phyloP scores from a whole-genome alignment of 2,329 filamentous ascomycete genomes.

The Laburnicola sp. region DNA sequence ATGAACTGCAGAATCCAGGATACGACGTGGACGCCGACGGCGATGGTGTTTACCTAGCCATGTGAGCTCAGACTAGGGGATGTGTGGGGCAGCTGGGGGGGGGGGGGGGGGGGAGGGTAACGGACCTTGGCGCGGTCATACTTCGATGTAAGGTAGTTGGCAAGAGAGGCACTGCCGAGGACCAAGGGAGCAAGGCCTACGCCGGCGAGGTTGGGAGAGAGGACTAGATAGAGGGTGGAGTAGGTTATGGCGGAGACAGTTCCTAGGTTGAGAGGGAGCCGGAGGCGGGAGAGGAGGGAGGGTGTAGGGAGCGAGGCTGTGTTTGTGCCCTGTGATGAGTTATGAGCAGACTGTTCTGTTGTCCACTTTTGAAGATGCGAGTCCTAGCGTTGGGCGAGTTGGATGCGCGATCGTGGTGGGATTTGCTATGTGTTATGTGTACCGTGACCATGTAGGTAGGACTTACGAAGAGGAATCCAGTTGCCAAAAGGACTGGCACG shows the following conservation, averaged over 20 bases:
- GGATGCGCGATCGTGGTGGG: no score
- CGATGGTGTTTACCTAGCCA: constrained; percentile 62
- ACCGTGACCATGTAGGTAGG: no score
- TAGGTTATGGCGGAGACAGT: constrained; percentile 65
- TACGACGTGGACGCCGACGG: constrained; percentile 67
- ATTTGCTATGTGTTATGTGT: no score
- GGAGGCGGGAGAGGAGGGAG: constrained; percentile 37
- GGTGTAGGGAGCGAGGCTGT: constrained; percentile 47
- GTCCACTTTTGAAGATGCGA: no score
- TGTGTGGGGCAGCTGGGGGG: background rate
- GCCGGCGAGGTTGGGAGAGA: constrained; percentile 84
- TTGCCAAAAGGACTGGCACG: constrained; percentile 73
- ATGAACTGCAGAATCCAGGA: constrained; percentile 89
- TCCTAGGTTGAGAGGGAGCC: constrained; percentile 44
- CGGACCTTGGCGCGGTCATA: constrained; percentile 58
- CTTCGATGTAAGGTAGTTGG: constrained; percentile 69
- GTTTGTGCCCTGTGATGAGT: constrained; percentile 57
- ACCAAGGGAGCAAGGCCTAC: constrained; percentile 73
- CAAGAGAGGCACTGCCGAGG: constrained; percentile 69
- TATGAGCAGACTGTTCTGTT: background rate
- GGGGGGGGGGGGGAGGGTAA: no score
- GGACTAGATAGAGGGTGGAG: constrained; percentile 79
- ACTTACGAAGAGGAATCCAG: constrained; percentile 69
- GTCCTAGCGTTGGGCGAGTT: no score
- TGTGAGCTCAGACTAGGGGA: constrained; percentile 37